Percentiles rank a stretch among this genome's conserved stretches.
phyloP scores from a whole-genome alignment of 768 basidiomycete species.

The Boletus sensibilis region DNA sequence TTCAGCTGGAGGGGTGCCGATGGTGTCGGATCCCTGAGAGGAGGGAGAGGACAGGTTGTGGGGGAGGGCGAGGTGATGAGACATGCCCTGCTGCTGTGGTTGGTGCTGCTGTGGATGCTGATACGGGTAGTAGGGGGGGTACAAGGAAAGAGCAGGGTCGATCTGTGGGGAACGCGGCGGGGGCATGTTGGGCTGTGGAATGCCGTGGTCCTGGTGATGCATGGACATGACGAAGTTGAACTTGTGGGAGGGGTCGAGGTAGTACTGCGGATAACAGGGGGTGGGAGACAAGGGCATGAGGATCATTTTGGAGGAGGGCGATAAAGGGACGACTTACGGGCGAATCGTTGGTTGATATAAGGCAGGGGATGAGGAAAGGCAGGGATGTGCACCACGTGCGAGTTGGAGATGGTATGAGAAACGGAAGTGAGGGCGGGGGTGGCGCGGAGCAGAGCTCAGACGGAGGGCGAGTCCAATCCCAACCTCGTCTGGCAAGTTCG shows the following conservation, averaged over 20 bases:
- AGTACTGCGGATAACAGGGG: constrained; percentile 24
- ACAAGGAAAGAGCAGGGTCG: constrained; percentile 69
- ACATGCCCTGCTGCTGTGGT: constrained; percentile 47
- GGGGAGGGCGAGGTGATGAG: constrained; percentile 55
- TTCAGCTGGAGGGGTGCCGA: constrained; percentile 72
- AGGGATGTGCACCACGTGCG: neutral
- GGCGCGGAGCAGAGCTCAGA: neutral
- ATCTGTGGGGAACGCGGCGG: constrained; percentile 61
- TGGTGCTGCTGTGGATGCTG: constrained; percentile 46
- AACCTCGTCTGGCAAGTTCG: too few species aligned
- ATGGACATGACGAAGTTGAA: constrained; percentile 44
- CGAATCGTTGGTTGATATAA: neutral
- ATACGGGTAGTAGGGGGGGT: constrained; percentile 59
- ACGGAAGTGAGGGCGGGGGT: neutral
- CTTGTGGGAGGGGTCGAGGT: constrained; percentile 28
- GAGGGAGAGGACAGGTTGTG: constrained; percentile 74
- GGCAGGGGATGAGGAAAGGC: neutral
- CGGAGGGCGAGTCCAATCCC: too few species aligned
- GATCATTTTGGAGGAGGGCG: constrained; percentile 5
- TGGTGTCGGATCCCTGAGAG: constrained; percentile 73
- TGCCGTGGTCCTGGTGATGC: constrained; percentile 44
- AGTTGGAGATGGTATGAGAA: neutral
- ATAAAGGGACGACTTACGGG: constrained; percentile 8
- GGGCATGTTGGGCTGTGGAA: constrained; percentile 39
- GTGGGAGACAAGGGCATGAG: constrained; percentile 23